These are phyloP conservation scores for Cerioporus squamosus DNA, from an alignment of 1,284 basidiomycete species.

Conservation along the genomic window DNA sequence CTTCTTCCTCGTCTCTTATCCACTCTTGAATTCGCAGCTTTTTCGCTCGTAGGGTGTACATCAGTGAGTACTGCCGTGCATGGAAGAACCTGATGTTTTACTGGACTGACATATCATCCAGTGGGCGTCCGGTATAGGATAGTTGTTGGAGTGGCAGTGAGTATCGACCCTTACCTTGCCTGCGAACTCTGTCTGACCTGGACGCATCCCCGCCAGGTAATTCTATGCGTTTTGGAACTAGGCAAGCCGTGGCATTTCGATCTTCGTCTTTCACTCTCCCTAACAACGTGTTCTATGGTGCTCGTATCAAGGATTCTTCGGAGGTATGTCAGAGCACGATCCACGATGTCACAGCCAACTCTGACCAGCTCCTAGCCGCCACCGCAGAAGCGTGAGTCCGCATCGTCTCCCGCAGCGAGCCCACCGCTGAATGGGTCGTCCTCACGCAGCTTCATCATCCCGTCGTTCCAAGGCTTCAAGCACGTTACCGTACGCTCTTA, in stretches of 20 bases:
- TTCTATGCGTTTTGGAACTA: neutral
- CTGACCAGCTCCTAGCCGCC: neutral
- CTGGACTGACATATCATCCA: neutral
- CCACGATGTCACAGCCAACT: neutral
- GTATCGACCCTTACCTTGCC: too few species aligned
- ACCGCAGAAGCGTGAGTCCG: neutral
- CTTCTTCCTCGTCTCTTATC: too few species aligned
- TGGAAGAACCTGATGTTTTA: too few species aligned
- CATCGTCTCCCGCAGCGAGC: neutral
- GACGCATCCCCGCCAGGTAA: too few species aligned
- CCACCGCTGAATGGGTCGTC: too few species aligned
- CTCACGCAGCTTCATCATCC: neutral
- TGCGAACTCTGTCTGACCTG: neutral
- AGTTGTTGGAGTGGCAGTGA: neutral
- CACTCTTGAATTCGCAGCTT: neutral
- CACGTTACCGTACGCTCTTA: neutral
- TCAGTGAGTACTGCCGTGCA: neutral
- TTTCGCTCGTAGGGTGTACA: neutral
- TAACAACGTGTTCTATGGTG: too few species aligned
- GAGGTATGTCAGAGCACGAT: neutral
- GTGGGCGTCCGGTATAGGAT: neutral
- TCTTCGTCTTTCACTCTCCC: too few species aligned
- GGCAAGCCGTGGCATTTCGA: neutral
- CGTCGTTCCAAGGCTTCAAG: neutral
- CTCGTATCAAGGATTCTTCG: conserved; percentile 1